phyloP scores from a whole-genome alignment of 2,329 filamentous ascomycete species.

The Aspergillus sp. region DNA sequence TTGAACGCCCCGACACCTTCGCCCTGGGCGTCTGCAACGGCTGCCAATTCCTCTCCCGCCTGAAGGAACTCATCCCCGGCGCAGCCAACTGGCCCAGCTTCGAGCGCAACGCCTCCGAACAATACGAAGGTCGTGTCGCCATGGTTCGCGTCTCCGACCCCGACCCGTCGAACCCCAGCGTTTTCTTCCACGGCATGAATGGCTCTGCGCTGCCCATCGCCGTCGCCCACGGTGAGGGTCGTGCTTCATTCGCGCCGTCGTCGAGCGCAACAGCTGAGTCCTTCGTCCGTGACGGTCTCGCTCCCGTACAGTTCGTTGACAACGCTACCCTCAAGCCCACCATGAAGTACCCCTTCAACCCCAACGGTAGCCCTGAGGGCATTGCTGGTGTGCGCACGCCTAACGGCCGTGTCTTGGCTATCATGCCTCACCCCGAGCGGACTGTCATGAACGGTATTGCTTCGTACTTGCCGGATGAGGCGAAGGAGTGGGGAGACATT shows the following conservation, averaged over 20 bases:
- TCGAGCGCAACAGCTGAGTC: conserved; percentile 37
- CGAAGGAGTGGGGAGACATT: conserved; percentile 66
- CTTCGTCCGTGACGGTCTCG: conserved; percentile 60
- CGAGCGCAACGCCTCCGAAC: conserved; percentile 73
- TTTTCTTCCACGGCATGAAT: conserved; percentile 86
- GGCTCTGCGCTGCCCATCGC: conserved; percentile 76
- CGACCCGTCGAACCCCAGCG: conserved; percentile 51
- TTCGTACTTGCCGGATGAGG: conserved; percentile 64
- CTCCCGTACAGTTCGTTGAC: conserved; percentile 77
- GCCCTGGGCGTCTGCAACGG: conserved; percentile 93
- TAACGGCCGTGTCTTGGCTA: conserved; percentile 73
- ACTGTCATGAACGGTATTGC: conserved; percentile 72
- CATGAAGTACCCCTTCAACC: conserved; percentile 81
- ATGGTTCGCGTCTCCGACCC: conserved; percentile 75
- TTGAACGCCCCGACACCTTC: conserved; percentile 82
- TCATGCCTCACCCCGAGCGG: conserved; percentile 95
- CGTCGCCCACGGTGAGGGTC: conserved; percentile 85
- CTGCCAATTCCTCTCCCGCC: conserved; percentile 83
- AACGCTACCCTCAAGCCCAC: conserved; percentile 66
- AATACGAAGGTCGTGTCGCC: conserved; percentile 81
- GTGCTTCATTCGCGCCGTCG: conserved; percentile 61
- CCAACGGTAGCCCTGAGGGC: conserved; percentile 74
- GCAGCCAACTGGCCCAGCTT: conserved; percentile 76
- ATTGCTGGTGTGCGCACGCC: conserved; percentile 71
- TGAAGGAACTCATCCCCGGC: conserved; percentile 81